Percentiles rank a stretch among this genome's conserved stretches.
phyloP scores from a whole-genome alignment of 176 grass and related monocot genomes.

The Paspalum vaginatum region DNA sequence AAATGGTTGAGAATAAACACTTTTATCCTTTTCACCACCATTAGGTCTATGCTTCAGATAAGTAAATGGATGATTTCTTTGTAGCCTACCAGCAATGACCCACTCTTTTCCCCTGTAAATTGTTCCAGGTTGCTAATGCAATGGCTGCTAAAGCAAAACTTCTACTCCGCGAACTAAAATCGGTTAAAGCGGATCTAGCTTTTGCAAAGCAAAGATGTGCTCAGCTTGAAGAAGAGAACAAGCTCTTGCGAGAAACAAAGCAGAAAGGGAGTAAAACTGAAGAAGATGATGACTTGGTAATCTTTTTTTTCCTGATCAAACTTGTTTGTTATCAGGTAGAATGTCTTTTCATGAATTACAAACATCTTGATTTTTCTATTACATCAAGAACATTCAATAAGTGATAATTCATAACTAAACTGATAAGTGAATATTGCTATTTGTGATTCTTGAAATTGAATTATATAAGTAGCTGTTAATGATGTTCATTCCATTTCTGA shows the following conservation, averaged over 20 bases:
- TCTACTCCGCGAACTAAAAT: slow-evolving; percentile 82
- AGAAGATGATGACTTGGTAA: slow-evolving; percentile 89
- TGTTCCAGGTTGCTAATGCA: slow-evolving; percentile 85
- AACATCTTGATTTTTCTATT: neutral
- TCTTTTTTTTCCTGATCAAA: neutral
- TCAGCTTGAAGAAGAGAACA: slow-evolving; percentile 95
- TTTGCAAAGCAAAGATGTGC: slow-evolving; percentile 79
- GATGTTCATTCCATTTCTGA: neutral
- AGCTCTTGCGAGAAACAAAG: slow-evolving; percentile 74
- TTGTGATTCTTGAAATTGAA: neutral
- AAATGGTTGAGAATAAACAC: neutral
- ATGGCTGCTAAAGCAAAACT: slow-evolving; percentile 98
- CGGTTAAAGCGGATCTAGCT: slow-evolving; percentile 80
- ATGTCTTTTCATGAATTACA: neutral
- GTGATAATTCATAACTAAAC: neutral
- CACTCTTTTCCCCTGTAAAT: neutral
- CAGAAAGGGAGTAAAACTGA: slow-evolving; percentile 71
- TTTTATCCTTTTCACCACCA: neutral
- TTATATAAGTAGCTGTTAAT: neutral
- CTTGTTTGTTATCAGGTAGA: neutral
- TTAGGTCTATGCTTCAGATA: neutral
- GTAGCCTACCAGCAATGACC: neutral
- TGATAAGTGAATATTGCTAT: neutral
- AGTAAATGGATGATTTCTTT: slow-evolving; percentile 22
- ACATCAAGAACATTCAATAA: neutral